phyloP scores from a whole-genome alignment of 2,329 filamentous ascomycete species.

The Ophiocordyceps camponoti-rufipedis region DNA sequence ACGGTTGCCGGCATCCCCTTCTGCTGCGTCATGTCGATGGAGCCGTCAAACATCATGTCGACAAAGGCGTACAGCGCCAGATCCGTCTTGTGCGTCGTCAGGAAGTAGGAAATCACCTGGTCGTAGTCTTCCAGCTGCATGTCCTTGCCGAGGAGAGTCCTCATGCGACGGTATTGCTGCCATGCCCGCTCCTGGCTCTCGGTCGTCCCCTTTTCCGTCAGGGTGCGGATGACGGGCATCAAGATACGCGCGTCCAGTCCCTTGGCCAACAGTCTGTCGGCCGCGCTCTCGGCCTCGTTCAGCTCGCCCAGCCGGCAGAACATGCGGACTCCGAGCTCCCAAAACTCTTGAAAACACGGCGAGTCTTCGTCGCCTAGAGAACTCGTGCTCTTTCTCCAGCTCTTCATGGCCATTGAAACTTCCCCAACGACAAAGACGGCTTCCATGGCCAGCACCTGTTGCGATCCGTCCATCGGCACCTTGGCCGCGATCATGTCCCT shows the following conservation, averaged over 20 bases:
- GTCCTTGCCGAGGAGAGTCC: slow-evolving; percentile 34
- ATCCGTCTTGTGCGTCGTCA: slow-evolving; percentile 45
- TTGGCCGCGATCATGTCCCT: slow-evolving; percentile 47
- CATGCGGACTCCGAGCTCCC: slow-evolving; percentile 49
- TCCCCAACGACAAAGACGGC: slow-evolving; percentile 46
- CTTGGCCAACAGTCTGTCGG: slow-evolving; percentile 32
- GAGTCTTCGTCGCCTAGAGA: slow-evolving; percentile 28
- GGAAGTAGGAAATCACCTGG: slow-evolving; percentile 49
- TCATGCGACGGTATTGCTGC: slow-evolving; percentile 46
- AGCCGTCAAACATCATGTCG: slow-evolving; percentile 65
- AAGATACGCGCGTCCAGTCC: slow-evolving; percentile 35
- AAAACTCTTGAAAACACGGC: slow-evolving; percentile 34
- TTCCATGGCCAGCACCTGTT: slow-evolving; percentile 50
- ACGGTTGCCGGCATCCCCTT: slow-evolving; percentile 27
- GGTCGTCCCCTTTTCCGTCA: slow-evolving; percentile 31
- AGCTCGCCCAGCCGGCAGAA: slow-evolving; percentile 37
- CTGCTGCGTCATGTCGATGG: slow-evolving; percentile 26
- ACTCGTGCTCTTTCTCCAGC: slow-evolving; percentile 40
- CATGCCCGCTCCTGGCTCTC: slow-evolving; percentile 40
- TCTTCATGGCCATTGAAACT: slow-evolving; percentile 38
- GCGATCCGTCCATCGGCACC: slow-evolving; percentile 31
- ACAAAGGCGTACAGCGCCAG: slow-evolving; percentile 62
- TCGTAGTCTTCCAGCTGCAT: slow-evolving; percentile 65
- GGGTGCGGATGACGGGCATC: slow-evolving; percentile 52
- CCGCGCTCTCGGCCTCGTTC: slow-evolving; percentile 37